Evolutionary conservation across 2,329 filamentous ascomycete genomes (phyloP), one percentile per base, ranked within the genome.

Genomic region (Pseudogymnoascus sp.): DNA sequence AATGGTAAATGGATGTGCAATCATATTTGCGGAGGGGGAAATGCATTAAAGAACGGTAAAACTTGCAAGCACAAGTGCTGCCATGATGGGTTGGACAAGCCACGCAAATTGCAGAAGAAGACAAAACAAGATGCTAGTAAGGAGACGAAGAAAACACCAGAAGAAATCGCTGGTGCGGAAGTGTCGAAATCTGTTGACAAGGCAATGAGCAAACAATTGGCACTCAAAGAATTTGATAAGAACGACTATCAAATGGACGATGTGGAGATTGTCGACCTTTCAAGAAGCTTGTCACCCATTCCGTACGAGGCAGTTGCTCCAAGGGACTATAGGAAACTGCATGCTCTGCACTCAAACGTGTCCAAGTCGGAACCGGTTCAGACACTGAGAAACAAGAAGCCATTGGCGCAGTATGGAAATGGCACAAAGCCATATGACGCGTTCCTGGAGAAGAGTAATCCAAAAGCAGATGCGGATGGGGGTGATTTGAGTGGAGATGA

Each of bases 1-100:
- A 92, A 90, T 69, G 89, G 89, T 0, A 89, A 82, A 69, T 92
- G 87, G 84, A 80, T 81, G 36, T 93, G 90, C 74, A 88, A 88
- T 63, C 90, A 93, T 69, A 73, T 73, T 16, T 92, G 90, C 62
- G 69, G 70, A n/a, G 76, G 76, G 58, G 73, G 72, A 1, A 69
- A 70, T 1, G 68, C 69, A 22, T 75, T 75, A 1, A 73, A 72
- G 63, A 71, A 72, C 39, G 76, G 77, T 4, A 75, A 74, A 35
- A 66, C 62, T 35, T 92, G 90, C 73, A 89, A 85, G 67, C 90
- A 93, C 68, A 73, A 82, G 36, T 93, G 90, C 69, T 93, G 90
- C 69, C 81, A 81, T 23, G 84, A 90, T 64, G 90, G 90, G 0
- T 70, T 89, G 16, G 84, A 89, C 36, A 90, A 85, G 65, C 86